Evolutionary conservation across 108 stramenopile genomes (phyloP), one percentile per base, ranked within the genome.

Genomic region (Nitzschia sp.): DNA sequence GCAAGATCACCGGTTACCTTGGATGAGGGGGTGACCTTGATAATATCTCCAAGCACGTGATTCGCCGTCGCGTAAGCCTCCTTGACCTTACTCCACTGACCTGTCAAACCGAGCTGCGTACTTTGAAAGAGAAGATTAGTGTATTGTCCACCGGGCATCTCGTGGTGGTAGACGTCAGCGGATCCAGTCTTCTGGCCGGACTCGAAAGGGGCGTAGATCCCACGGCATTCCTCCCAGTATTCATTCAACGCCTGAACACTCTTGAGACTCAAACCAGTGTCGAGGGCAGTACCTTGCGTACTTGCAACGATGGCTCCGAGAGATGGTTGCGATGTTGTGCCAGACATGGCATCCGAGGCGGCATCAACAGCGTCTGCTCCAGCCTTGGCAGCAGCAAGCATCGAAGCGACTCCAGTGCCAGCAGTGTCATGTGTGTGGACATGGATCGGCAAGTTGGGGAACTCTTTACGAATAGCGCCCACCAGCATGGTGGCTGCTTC

Each of bases 71-170:
- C 96, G 75, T 97, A 99, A 17, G 91, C 86, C 23, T 68, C 73
- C 84, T 97, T 97, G 60, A 98, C 92, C 44, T 86, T 81, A 19
- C 79, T 74, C 97, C 97, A 99, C 31, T 93, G 85, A 11, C 89
- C 98, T 9, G 86, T 93, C 31, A 99, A 75, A 23, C 97, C 97
- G 5, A 97, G 81, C 63, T 96, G 93, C 32, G 82, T 81, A 63
- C 78, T 79, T 80, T 99, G 98, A 84, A 92, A 98, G 33, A 98
- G 73, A 35, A 99, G 80, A 69, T 99, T 99, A 29, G 97, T 97
- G 80, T 96, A 97, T 74, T 99, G 97, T 6, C 97, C 96, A 72
- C 95, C 96, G 3, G 96, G 98, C 88, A 99, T 99, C 79, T 99
- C 97, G 73, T 98, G 95, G 41, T 80, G 75, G 82, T 96, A 98